phyloP scores from a whole-genome alignment of 2,329 filamentous ascomycete genomes.

The Fusarium tricinctum region DNA sequence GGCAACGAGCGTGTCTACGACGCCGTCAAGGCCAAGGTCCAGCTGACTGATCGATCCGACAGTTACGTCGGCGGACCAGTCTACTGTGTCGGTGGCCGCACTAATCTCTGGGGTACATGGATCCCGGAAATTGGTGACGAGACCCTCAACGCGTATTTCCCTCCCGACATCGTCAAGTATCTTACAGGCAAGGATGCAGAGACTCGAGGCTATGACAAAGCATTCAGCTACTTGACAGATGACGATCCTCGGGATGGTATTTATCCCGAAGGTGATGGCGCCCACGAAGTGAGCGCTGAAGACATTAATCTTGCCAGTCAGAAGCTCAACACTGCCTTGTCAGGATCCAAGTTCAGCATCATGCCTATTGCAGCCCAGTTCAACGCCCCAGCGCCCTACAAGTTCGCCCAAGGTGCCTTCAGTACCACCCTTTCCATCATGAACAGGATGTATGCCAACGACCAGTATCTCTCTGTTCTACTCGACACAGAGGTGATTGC shows the following conservation, averaged over 20 bases:
- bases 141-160: slow-evolving; percentile 19
- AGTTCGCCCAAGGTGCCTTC: slow-evolving; percentile 34
- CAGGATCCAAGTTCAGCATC: background rate
- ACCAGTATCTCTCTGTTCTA: slow-evolving; percentile 31
- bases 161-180: background rate
- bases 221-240: slow-evolving; percentile 28
- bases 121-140: slow-evolving; percentile 22
- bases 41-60: slow-evolving; percentile 34
- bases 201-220: background rate
- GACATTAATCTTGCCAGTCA: slow-evolving; percentile 17
- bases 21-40: slow-evolving; percentile 37
- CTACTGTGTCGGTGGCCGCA: slow-evolving; percentile 33
- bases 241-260: slow-evolving; percentile 10
- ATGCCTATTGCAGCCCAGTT: slow-evolving; percentile 41
- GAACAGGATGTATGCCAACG: slow-evolving; percentile 43
- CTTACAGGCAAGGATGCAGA: background rate
- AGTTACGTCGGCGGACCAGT: slow-evolving; percentile 37
- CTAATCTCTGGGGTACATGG: slow-evolving; percentile 41
- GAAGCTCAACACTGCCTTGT: slow-evolving; percentile 16
- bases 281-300: slow-evolving; percentile 7
- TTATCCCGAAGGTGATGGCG: slow-evolving; percentile 20
- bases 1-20: slow-evolving; percentile 39
- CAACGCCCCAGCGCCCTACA: slow-evolving; percentile 34
- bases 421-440: slow-evolving; percentile 37
- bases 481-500: slow-evolving; percentile 36